Evolutionary conservation across 495 filamentous ascomycete genomes (phyloP).

Genomic region (Talaromyces adpressus): DNA sequence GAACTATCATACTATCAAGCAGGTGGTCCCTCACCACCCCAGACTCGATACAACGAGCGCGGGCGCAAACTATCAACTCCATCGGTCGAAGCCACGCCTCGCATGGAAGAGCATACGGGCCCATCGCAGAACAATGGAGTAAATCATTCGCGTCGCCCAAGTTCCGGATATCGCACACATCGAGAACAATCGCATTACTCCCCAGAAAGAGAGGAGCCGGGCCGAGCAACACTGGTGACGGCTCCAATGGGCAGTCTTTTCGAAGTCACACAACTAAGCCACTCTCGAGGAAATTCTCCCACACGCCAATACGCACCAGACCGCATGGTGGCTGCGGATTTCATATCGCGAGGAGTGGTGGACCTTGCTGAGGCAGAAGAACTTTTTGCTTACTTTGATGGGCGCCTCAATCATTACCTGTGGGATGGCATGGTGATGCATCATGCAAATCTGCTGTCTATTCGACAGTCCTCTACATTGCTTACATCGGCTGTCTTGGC

Average conservation of each 20-base stretch:
- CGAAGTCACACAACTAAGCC: slow-evolving; percentile 51
- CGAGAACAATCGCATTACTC: slow-evolving; percentile 31
- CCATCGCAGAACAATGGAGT: neutral
- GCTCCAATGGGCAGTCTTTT: slow-evolving; percentile 55
- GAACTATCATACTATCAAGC: slow-evolving; percentile 41
- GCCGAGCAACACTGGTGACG: slow-evolving; percentile 38
- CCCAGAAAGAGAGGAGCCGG: slow-evolving; percentile 36
- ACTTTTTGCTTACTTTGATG: slow-evolving; percentile 42
- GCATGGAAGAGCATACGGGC: neutral
- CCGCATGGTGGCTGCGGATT: slow-evolving; percentile 39
- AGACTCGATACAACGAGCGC: slow-evolving; percentile 21
- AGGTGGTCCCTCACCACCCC: slow-evolving; percentile 26
- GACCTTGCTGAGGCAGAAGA: slow-evolving; percentile 42
- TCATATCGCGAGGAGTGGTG: slow-evolving; percentile 43
- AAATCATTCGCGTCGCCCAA: slow-evolving; percentile 12
- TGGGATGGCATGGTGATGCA: slow-evolving; percentile 43
- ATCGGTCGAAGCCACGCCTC: slow-evolving; percentile 24
- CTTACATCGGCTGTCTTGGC: slow-evolving; percentile 43
- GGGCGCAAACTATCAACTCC: slow-evolving; percentile 32
- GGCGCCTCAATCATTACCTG: slow-evolving; percentile 46
- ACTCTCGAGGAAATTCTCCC: slow-evolving; percentile 33
- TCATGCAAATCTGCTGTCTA: slow-evolving; percentile 35
- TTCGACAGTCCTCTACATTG: slow-evolving; percentile 44
- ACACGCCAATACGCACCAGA: slow-evolving; percentile 28
- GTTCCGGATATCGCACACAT: slow-evolving; percentile 8